Conservation (phyloP, 805 yeast genomes). For the Kuraishia cidri region DNA sequence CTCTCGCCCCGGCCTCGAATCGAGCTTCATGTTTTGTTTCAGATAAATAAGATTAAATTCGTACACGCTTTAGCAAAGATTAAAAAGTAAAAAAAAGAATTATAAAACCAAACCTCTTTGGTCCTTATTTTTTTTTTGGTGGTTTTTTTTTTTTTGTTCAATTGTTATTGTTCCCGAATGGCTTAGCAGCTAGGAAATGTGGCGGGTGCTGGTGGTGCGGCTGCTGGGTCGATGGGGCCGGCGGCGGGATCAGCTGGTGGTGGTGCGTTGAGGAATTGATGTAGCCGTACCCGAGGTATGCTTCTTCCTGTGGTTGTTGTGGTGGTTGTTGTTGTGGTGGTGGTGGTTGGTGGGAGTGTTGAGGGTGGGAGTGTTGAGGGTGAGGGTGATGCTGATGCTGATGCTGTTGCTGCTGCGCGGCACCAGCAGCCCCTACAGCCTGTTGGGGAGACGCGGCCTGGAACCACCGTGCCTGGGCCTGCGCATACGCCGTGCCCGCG, state of each 20-base stretch:
- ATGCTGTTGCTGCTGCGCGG: neutral
- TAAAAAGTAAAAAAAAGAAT: too few relatives aligned
- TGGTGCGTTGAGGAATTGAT: neutral
- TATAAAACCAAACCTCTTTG: too few relatives aligned
- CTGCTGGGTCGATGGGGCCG: neutral
- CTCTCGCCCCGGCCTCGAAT: too few relatives aligned
- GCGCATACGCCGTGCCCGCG: too few relatives aligned
- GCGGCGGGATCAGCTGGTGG: neutral
- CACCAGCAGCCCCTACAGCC: neutral
- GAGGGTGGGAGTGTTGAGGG: neutral
- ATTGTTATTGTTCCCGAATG: too few relatives aligned
- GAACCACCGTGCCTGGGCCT: too few relatives aligned
- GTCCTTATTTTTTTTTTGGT: too few relatives aligned
- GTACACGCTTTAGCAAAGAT: too few relatives aligned
- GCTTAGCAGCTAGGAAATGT: neutral
- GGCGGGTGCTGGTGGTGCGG: conserved; percentile 1
- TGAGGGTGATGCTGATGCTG: neutral
- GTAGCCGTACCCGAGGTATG: neutral
- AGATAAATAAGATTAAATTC: too few relatives aligned
- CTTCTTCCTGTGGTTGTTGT: neutral
- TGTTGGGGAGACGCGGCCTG: too few relatives aligned
- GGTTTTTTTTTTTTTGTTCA: too few relatives aligned
- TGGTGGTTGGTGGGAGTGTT: neutral
- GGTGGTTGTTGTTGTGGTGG: conserved; percentile 1
- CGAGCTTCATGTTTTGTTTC: too few relatives aligned